phyloP scores from a whole-genome alignment of 345 rosid species.

The Gossypium australe region DNA sequence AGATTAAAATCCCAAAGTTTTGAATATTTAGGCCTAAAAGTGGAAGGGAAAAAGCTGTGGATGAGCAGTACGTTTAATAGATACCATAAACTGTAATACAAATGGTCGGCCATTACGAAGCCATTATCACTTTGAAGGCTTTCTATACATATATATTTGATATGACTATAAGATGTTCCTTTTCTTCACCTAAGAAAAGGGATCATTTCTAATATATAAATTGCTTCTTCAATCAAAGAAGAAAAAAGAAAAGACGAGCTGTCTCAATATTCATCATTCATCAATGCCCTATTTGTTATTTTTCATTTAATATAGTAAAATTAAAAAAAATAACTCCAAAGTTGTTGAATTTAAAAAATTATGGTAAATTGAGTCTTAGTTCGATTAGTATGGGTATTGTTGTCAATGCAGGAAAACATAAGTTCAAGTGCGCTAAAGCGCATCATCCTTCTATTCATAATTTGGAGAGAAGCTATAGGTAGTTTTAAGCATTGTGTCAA shows the following conservation, averaged over 20 bases:
- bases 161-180: conserved; percentile 8
- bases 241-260: background rate
- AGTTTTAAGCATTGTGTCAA: background rate
- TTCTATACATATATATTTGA: background rate
- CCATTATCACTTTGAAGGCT: conserved; percentile 8
- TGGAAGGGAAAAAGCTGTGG: background rate
- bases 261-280: background rate
- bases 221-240: background rate
- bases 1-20: background rate
- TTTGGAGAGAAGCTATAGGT: too few species aligned
- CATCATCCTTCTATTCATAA: too few species aligned
- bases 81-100: background rate
- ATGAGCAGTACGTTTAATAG: background rate
- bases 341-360: too few species aligned
- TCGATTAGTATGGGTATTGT: too few species aligned
- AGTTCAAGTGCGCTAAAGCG: too few species aligned
- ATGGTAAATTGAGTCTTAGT: too few species aligned
- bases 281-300: background rate
- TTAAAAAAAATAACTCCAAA: too few species aligned
- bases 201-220: background rate
- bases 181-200: background rate
- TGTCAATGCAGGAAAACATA: too few species aligned
- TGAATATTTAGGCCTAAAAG: background rate
- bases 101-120: conserved; percentile 12
- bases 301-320: too few species aligned